Evolutionary conservation across 495 filamentous ascomycete species (phyloP).

Genomic region (Neurospora intermedia): DNA sequence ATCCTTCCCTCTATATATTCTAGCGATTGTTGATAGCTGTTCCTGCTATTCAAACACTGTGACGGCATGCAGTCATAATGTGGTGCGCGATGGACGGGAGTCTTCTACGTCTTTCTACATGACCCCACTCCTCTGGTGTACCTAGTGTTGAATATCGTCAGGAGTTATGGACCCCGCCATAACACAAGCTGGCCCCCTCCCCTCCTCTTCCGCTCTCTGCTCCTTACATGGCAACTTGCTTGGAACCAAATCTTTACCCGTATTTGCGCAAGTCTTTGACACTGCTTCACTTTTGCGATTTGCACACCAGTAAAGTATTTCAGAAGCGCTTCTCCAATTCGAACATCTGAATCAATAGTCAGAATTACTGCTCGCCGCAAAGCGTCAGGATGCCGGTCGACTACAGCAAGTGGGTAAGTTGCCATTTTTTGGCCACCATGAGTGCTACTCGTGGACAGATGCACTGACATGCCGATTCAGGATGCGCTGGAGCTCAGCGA

Average conservation of each 20-base stretch:
- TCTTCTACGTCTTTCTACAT: neutral
- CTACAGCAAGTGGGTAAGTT: conserved; percentile 83
- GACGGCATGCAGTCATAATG: neutral
- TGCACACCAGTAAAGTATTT: neutral
- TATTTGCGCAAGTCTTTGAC: neutral
- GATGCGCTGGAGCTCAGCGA: conserved; percentile 92
- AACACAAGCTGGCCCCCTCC: neutral
- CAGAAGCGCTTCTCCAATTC: neutral
- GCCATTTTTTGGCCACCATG: neutral
- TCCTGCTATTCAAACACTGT: neutral
- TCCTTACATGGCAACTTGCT: neutral
- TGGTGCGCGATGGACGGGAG: neutral
- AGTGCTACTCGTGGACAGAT: neutral
- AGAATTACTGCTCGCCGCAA: neutral
- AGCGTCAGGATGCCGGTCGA: conserved; percentile 65
- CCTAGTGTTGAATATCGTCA: neutral
- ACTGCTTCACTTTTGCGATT: neutral
- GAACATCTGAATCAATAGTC: neutral
- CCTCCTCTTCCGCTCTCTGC: neutral
- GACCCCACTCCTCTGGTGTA: neutral
- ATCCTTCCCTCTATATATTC: neutral
- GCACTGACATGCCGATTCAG: conserved; percentile 23
- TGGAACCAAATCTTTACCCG: neutral
- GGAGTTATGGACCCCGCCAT: neutral
- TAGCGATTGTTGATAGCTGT: neutral